A percentile compares a stretch with the other conserved stretches of the same genome.
phyloP scores from a whole-genome alignment of 768 basidiomycete genomes.

The Melanogaster broomeanus region DNA sequence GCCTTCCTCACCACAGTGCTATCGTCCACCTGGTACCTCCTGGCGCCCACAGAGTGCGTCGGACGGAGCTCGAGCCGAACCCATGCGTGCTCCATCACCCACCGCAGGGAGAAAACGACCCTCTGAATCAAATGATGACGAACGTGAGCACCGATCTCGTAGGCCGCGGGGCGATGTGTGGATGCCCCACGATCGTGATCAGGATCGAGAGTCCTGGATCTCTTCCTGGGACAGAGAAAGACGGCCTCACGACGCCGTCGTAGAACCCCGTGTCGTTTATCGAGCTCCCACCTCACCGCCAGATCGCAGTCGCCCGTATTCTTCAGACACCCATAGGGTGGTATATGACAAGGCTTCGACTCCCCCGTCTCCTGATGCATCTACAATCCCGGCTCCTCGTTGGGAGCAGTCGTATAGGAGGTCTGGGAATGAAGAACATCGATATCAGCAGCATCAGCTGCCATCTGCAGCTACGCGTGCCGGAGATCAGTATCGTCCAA shows the following conservation, averaged over 20 bases:
- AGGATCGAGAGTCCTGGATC: constrained; percentile 1
- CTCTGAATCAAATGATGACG: constrained; percentile 20
- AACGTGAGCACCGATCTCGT: constrained; percentile 20
- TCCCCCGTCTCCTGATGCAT: not conserved
- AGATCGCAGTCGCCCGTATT: constrained; percentile 7
- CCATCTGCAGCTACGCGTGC: not conserved
- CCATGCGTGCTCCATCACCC: constrained; percentile 16
- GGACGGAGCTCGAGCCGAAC: constrained; percentile 16
- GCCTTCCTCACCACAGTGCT: constrained; percentile 5
- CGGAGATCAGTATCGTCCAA: constrained; percentile 5
- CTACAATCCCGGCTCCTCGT: not conserved
- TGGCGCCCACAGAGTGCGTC: constrained; percentile 7
- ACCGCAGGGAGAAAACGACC: constrained; percentile 21
- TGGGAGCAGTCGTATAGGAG: constrained; percentile 12
- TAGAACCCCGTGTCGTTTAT: constrained; percentile 11
- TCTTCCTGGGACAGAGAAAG: constrained; percentile 12
- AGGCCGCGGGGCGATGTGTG: constrained; percentile 24
- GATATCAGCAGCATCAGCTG: constrained; percentile 16
- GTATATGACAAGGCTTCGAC: constrained; percentile 6
- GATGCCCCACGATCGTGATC: constrained; percentile 13
- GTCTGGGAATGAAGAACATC: constrained; percentile 8
- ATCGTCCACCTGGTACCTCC: not conserved
- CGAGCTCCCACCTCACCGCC: constrained; percentile 5
- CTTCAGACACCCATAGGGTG: constrained; percentile 6
- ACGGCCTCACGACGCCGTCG: constrained; percentile 6